These are phyloP conservation scores for Penicillium crustosum DNA, from an alignment of 2,329 filamentous ascomycete species.

Conservation along the genomic window DNA sequence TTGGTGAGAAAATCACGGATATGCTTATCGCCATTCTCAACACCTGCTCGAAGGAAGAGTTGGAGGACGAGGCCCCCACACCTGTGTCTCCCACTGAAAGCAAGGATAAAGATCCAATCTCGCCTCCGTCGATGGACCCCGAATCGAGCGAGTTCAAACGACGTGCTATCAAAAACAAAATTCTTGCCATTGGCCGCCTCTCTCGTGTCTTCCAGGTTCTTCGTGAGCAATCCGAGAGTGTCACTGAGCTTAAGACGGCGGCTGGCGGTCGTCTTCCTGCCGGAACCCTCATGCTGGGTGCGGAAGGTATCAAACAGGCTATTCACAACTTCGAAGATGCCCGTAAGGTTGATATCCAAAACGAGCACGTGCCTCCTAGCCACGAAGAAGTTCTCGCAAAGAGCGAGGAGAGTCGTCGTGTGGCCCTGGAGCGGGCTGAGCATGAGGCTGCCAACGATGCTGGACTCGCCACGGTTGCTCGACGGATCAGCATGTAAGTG, in stretches of 20 bases:
- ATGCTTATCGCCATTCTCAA: conserved; percentile 99
- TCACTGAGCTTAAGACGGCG: conserved; percentile 96
- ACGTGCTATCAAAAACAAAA: conserved; percentile 99
- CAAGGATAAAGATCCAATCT: conserved; percentile 38
- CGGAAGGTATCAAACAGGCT: conserved; percentile 97
- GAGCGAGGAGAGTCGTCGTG: conserved; percentile 75
- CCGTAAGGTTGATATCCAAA: conserved; percentile 93
- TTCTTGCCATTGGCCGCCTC: conserved; percentile 91
- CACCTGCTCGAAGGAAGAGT: conserved; percentile 98
- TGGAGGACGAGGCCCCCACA: conserved; percentile 81
- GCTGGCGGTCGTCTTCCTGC: conserved; percentile 88
- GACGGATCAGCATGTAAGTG: conserved; percentile 93
- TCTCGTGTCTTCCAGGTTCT: conserved; percentile 98
- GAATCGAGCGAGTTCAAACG: conserved; percentile 93
- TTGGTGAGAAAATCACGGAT: conserved; percentile 98
- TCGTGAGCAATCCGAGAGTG: conserved; percentile 92
- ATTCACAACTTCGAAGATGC: conserved; percentile 97
- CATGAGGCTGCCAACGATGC: conserved; percentile 90
- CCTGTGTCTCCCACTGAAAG: conserved; percentile 59
- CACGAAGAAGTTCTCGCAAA: conserved; percentile 87
- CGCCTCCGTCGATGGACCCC: conserved; percentile 72
- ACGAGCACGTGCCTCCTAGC: conserved; percentile 87
- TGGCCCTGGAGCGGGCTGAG: conserved; percentile 81
- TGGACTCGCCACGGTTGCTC: conserved; percentile 79
- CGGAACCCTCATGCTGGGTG: conserved; percentile 95